These are phyloP conservation scores for Monascus ruber DNA, from an alignment of 2,329 filamentous ascomycete genomes.

Conservation along the genomic window DNA sequence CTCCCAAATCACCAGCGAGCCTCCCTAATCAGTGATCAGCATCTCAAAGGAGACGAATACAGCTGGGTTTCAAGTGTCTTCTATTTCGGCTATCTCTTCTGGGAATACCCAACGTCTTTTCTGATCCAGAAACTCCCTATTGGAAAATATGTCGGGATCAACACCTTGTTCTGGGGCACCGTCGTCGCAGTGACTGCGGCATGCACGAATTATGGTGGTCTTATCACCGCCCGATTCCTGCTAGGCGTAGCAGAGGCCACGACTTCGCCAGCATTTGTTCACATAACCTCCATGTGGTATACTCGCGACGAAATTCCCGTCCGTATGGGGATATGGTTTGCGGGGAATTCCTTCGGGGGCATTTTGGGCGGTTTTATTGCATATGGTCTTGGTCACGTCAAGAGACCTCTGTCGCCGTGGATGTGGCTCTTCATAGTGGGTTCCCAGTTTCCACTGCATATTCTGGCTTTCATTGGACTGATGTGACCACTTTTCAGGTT, in stretches of 20 bases:
- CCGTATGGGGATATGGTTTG: conserved; percentile 46
- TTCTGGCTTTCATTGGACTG: too few species aligned
- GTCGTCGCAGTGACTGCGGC: conserved; percentile 38
- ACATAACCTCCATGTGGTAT: conserved; percentile 47
- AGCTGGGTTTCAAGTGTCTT: conserved; percentile 43
- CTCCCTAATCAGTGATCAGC: conserved; percentile 9
- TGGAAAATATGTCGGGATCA: conserved; percentile 37
- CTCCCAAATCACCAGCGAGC: too few species aligned
- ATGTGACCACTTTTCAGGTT: neutral
- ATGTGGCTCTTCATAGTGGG: conserved; percentile 47
- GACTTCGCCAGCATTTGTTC: conserved; percentile 45
- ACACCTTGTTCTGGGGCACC: conserved; percentile 38
- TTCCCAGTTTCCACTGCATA: neutral
- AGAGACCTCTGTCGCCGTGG: conserved; percentile 39
- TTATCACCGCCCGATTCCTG: conserved; percentile 43
- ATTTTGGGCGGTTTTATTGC: conserved; percentile 23
- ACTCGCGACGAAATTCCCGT: conserved; percentile 46
- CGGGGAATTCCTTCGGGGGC: conserved; percentile 12
- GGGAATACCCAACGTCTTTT: conserved; percentile 27
- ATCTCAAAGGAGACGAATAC: conserved; percentile 41
- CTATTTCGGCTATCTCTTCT: conserved; percentile 40
- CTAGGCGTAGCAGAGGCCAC: conserved; percentile 46
- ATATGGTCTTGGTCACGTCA: conserved; percentile 46
- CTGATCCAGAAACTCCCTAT: conserved; percentile 39
- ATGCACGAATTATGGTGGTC: conserved; percentile 38